Evolutionary conservation across 2,329 filamentous ascomycete genomes (phyloP).

Genomic region (Fusarium citri): DNA sequence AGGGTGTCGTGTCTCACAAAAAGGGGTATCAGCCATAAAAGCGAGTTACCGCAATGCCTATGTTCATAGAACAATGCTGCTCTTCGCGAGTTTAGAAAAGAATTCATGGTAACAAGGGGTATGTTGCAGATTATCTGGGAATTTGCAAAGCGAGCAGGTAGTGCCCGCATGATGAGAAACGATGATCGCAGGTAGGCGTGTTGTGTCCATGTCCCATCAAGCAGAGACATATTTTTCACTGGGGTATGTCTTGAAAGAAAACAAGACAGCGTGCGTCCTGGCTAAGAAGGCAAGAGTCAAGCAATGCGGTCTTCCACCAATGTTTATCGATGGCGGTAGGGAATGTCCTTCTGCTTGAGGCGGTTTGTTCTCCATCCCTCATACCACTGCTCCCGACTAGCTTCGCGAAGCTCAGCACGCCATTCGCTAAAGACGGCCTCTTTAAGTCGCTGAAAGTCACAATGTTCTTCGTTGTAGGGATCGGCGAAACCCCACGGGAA

Average conservation of each 20-base stretch:
- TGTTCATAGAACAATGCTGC: constrained; percentile 15
- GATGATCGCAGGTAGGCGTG: constrained; percentile 32
- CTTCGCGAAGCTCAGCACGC: constrained; percentile 89
- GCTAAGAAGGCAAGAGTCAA: constrained; percentile 8
- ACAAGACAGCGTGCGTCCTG: constrained; percentile 8
- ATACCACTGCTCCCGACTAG: constrained; percentile 93
- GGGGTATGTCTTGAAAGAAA: constrained; percentile 1
- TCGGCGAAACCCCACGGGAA: constrained; percentile 99
- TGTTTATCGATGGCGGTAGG: constrained; percentile 51
- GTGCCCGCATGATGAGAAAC: constrained; percentile 36
- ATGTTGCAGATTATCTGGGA: constrained; percentile 51
- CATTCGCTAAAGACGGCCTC: constrained; percentile 94
- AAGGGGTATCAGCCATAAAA: constrained; percentile 39
- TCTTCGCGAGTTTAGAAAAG: constrained; percentile 35
- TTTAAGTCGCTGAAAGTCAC: constrained; percentile 91
- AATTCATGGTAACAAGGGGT: constrained; percentile 49
- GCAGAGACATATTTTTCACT: constrained; percentile 18
- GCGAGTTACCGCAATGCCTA: constrained; percentile 24
- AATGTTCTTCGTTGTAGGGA: constrained; percentile 90
- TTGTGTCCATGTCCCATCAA: constrained; percentile 34
- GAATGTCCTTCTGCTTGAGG: constrained; percentile 66
- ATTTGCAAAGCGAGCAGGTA: constrained; percentile 39
- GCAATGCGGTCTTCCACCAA: constrained; percentile 1
- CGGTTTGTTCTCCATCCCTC: constrained; percentile 89
- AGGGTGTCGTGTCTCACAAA: constrained; percentile 24